Conservation (phyloP, 768 basidiomycete species). For the Tricholoma saponaceum region DNA sequence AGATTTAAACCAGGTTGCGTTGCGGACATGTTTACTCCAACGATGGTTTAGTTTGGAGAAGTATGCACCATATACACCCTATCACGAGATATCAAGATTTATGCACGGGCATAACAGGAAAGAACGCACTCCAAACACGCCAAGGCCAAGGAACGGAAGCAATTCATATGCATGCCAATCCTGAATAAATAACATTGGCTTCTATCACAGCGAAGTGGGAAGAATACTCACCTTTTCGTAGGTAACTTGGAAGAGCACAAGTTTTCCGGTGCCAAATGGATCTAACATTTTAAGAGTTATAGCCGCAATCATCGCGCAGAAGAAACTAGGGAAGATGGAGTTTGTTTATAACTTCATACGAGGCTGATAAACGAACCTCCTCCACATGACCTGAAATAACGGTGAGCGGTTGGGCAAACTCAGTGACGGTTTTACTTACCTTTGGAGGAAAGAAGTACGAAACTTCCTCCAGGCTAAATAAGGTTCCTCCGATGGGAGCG, state of each 20-base stretch:
- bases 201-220: neutral
- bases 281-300: conserved; percentile 90
- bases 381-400: conserved; percentile 77
- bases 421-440: conserved; percentile 28
- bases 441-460: conserved; percentile 97
- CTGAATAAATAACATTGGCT: conserved; percentile 28
- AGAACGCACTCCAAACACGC: conserved; percentile 72
- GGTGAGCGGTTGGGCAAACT: conserved; percentile 1
- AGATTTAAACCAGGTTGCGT: conserved; percentile 71
- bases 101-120: neutral
- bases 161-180: conserved; percentile 95
- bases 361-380: conserved; percentile 55
- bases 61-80: conserved; percentile 93
- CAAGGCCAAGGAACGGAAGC: conserved; percentile 78
- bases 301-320: conserved; percentile 97
- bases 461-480: conserved; percentile 94
- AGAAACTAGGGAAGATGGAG: conserved; percentile 62
- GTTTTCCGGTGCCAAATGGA: conserved; percentile 92
- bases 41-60: conserved; percentile 90
- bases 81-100: conserved; percentile 7
- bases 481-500: conserved; percentile 89
- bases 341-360: neutral
- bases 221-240: conserved; percentile 64
- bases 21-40: conserved; percentile 82
- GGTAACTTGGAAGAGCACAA: conserved; percentile 88